Percentiles rank a stretch among this genome's conserved stretches.
These are phyloP conservation scores for Pyrenophora tritici-repentis DNA, from an alignment of 2,329 filamentous ascomycete genomes.

Conservation along the genomic window DNA sequence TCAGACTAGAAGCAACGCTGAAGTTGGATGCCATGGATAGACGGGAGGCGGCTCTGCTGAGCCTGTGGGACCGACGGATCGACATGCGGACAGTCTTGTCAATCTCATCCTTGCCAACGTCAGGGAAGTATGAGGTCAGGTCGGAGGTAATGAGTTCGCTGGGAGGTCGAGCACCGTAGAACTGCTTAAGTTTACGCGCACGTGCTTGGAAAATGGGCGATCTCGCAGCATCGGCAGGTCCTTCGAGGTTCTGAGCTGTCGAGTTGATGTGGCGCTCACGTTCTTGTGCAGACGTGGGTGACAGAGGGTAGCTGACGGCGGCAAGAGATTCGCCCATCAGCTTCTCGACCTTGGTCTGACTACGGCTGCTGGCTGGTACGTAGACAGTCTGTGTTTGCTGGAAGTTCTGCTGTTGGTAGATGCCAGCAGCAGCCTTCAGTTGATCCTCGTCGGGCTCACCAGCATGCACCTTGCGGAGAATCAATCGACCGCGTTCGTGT, in stretches of 20 bases:
- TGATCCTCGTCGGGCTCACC: conserved; percentile 88
- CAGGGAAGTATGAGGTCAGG: conserved; percentile 94
- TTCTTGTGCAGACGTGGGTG: conserved; percentile 71
- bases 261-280: conserved; percentile 68
- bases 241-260: conserved; percentile 55
- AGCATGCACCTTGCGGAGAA: conserved; percentile 88
- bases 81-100: conserved; percentile 94
- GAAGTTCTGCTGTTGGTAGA: conserved; percentile 80
- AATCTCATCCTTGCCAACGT: conserved; percentile 91
- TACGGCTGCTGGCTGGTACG: conserved; percentile 72
- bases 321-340: conserved; percentile 86
- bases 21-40: conserved; percentile 92
- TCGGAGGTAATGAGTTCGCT: conserved; percentile 98
- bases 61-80: conserved; percentile 82
- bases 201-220: conserved; percentile 49
- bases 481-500: conserved; percentile 86
- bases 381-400: conserved; percentile 68
- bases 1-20: conserved; percentile 89
- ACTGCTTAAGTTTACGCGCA: conserved; percentile 69
- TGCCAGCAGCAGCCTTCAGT: conserved; percentile 82
- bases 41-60: conserved; percentile 91
- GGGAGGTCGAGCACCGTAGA: conserved; percentile 89
- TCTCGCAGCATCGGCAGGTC: conserved; percentile 35
- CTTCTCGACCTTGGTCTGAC: conserved; percentile 86
- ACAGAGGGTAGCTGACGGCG: conserved; percentile 83